Evolutionary conservation across 805 yeast genomes (phyloP).

Genomic region (Lipomyces mesembrius): DNA sequence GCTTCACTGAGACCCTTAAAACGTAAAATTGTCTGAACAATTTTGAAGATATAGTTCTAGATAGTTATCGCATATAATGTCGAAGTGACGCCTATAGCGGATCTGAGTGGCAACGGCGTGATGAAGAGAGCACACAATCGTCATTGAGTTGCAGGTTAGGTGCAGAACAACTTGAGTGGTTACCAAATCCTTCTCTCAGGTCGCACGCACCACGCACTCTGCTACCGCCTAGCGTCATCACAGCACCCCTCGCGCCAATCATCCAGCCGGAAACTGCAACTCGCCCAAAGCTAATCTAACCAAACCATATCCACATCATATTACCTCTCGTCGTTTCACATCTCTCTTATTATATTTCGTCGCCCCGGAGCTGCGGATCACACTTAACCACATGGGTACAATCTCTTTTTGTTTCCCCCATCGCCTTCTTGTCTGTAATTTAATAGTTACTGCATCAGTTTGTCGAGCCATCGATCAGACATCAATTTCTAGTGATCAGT

Average conservation of each 20-base stretch:
- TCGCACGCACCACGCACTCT: not conserved
- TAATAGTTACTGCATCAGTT: not conserved
- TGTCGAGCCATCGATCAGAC: not conserved
- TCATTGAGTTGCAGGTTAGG: too few relatives aligned
- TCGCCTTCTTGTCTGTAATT: not conserved
- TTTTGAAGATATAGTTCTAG: too few relatives aligned
- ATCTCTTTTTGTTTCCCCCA: not conserved
- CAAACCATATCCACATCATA: not conserved
- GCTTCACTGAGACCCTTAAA: not conserved
- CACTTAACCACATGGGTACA: not conserved
- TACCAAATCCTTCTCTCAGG: not conserved
- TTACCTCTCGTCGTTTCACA: not conserved
- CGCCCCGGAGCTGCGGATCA: not conserved
- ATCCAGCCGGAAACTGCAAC: not conserved
- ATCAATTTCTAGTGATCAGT: not conserved
- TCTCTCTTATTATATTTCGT: not conserved
- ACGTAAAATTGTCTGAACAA: not conserved
- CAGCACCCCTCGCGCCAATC: not conserved
- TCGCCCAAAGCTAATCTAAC: not conserved
- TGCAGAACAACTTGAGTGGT: too few relatives aligned
- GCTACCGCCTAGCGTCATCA: not conserved
- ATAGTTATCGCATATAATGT: not conserved
- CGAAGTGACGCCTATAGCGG: not conserved
- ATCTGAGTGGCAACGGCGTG: not conserved
- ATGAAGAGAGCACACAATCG: not conserved